Conservation (phyloP, 208 protist genomes). For the Phytomonas sp. region DNA sequence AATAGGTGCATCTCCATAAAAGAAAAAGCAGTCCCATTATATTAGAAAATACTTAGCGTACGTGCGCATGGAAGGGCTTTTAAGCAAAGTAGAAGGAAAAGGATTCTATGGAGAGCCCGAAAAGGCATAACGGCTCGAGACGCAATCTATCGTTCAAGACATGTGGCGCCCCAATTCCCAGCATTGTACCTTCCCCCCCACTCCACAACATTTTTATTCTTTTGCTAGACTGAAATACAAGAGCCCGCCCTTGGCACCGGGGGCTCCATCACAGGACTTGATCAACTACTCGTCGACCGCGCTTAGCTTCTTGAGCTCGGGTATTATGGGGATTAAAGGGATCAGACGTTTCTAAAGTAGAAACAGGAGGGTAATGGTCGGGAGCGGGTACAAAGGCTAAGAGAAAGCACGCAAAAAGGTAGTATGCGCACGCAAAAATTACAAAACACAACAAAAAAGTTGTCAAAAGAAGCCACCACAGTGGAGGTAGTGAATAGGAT, state of each 20-base stretch:
- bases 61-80: background rate
- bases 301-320: background rate
- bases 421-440: slow-evolving; percentile 53
- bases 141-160: background rate
- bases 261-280: background rate
- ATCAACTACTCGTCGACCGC: slow-evolving; percentile 8
- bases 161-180: background rate
- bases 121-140: background rate
- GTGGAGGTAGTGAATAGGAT: slow-evolving; percentile 11
- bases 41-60: background rate
- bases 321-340: background rate
- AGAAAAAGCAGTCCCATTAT: background rate
- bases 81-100: background rate
- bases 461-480: slow-evolving; percentile 46
- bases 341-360: background rate
- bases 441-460: slow-evolving; percentile 25
- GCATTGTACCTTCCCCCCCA: background rate
- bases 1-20: background rate
- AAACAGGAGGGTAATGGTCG: background rate
- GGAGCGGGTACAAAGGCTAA: slow-evolving; percentile 65
- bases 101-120: background rate
- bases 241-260: background rate
- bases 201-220: background rate
- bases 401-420: slow-evolving; percentile 61
- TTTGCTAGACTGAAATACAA: background rate